Percentiles rank a stretch among this genome's conserved stretches.
Conservation (phyloP, 371 early-diverging fungal species). For the Actinomortierella ambigua region DNA sequence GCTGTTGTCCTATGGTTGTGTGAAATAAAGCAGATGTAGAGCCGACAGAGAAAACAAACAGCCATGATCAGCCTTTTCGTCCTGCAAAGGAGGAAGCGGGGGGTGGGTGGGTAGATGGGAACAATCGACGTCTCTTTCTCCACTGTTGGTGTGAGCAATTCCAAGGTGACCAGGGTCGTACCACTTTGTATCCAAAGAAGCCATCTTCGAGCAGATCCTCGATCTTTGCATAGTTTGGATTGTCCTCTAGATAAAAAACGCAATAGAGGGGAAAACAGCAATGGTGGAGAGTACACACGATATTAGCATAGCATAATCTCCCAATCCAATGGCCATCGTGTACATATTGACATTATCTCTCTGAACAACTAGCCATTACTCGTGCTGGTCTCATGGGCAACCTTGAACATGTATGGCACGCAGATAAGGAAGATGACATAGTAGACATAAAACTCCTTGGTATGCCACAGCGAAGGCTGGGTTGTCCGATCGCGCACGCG, state of each 20-base stretch:
- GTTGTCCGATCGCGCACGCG: conserved; percentile 32
- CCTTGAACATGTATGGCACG: conserved; percentile 71
- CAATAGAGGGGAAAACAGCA: too few species aligned
- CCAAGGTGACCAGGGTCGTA: too few species aligned
- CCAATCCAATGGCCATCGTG: too few species aligned
- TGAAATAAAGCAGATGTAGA: conserved; percentile 54
- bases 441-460: conserved; percentile 75
- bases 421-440: conserved; percentile 61
- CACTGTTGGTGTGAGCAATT: too few species aligned
- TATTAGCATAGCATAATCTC: neutral
- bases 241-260: conserved; percentile 37
- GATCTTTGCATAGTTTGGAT: conserved; percentile 63
- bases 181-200: conserved; percentile 45
- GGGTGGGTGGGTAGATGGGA: too few species aligned
- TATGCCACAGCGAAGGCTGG: conserved; percentile 53
- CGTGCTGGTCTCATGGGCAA: conserved; percentile 63
- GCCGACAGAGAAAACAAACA: too few species aligned
- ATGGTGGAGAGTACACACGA: conserved; percentile 10
- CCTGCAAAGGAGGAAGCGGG: too few species aligned
- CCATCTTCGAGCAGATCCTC: conserved; percentile 55
- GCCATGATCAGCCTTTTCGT: too few species aligned
- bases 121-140: too few species aligned
- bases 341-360: too few species aligned
- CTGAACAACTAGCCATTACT: conserved; percentile 43
- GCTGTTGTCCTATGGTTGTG: conserved; percentile 72